Percentiles rank a stretch among this genome's conserved stretches.
Conservation (phyloP, 345 rosid species). For the Salix dunnii region DNA sequence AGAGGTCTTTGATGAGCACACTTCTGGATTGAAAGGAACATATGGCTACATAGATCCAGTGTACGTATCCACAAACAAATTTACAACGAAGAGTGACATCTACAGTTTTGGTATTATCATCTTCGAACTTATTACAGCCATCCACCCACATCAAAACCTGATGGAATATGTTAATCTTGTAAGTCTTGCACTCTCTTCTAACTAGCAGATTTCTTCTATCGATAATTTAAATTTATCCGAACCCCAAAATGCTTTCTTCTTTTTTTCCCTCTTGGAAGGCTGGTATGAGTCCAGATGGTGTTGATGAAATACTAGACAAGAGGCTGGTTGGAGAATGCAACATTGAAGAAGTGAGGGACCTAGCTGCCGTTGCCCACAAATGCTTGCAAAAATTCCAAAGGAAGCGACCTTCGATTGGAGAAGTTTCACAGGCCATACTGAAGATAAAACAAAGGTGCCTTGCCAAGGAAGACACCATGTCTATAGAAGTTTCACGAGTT, state of each 20-base stretch:
- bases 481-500: slow-evolving; percentile 52
- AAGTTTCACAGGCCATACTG: slow-evolving; percentile 70
- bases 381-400: slow-evolving; percentile 72
- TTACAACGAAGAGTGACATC: slow-evolving; percentile 82
- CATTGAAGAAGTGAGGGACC: slow-evolving; percentile 61
- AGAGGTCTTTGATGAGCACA: slow-evolving; percentile 67
- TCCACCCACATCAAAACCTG: slow-evolving; percentile 88
- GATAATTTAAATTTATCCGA: background rate
- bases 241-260: background rate
- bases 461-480: slow-evolving; percentile 32
- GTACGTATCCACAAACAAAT: slow-evolving; percentile 74
- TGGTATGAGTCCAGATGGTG: slow-evolving; percentile 76
- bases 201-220: background rate
- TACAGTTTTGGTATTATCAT: slow-evolving; percentile 90
- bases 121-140: slow-evolving; percentile 88
- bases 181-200: slow-evolving; percentile 20
- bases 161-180: slow-evolving; percentile 91
- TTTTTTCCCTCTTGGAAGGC: slow-evolving; percentile 44
- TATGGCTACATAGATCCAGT: slow-evolving; percentile 89
- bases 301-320: slow-evolving; percentile 78
- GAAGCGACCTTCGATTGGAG: slow-evolving; percentile 75
- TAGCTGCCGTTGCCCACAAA: slow-evolving; percentile 63
- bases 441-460: slow-evolving; percentile 59
- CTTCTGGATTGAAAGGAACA: slow-evolving; percentile 84
- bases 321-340: slow-evolving; percentile 55